phyloP scores from a whole-genome alignment of 495 filamentous ascomycete species.

The Neurospora sp. region DNA sequence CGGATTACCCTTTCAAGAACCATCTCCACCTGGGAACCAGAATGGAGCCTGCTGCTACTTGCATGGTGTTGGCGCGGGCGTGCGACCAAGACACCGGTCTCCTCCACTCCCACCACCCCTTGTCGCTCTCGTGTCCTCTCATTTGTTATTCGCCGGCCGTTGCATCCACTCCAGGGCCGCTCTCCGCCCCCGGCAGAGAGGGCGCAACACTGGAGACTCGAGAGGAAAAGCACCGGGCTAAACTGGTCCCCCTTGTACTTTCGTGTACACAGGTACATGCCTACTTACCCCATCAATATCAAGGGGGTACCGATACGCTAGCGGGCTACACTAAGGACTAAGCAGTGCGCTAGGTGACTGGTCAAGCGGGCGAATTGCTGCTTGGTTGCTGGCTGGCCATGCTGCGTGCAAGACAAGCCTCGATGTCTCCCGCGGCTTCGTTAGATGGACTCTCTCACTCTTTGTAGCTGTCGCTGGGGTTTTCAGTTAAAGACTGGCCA shows the following conservation, averaged over 20 bases:
- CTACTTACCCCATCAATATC: background rate
- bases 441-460: background rate
- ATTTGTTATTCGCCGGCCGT: slow-evolving; percentile 11
- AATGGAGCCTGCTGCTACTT: background rate
- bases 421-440: background rate
- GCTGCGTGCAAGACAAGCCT: background rate
- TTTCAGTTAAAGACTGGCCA: slow-evolving; percentile 9
- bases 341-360: slow-evolving; percentile 3
- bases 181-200: slow-evolving; percentile 12
- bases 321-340: slow-evolving; percentile 8
- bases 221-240: background rate
- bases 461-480: background rate
- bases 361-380: background rate
- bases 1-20: background rate
- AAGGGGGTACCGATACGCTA: slow-evolving; percentile 1
- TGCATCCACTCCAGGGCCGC: slow-evolving; percentile 16
- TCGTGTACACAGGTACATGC: slow-evolving; percentile 7
- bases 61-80: background rate
- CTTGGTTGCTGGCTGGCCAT: background rate
- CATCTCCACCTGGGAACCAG: background rate
- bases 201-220: slow-evolving; percentile 3
- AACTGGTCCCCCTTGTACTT: slow-evolving; percentile 10
- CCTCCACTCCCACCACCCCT: slow-evolving; percentile 10
- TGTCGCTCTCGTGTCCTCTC: slow-evolving; percentile 12
- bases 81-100: background rate